Conservation (phyloP, 2,329 filamentous ascomycete genomes). For the Acrocalymma vagum region DNA sequence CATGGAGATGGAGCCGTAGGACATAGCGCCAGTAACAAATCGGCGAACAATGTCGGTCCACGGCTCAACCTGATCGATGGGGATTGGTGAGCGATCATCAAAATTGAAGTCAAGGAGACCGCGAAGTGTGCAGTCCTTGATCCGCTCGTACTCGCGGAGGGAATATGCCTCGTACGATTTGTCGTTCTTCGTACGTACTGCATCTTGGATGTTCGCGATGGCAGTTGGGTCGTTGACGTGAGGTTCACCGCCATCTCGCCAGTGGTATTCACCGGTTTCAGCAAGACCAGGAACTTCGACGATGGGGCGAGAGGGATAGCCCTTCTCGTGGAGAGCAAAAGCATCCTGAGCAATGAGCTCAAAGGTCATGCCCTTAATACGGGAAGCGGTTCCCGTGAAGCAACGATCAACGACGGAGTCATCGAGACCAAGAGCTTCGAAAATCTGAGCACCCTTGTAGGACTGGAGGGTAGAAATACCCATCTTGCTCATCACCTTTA, state of each 20-base stretch:
- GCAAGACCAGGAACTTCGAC: conserved; percentile 79
- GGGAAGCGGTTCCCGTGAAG: conserved; percentile 92
- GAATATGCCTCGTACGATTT: conserved; percentile 99
- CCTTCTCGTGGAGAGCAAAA: conserved; percentile 93
- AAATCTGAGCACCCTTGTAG: conserved; percentile 98
- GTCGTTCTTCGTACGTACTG: conserved; percentile 95
- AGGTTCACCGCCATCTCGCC: conserved; percentile 94
- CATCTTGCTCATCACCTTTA: conserved; percentile 99
- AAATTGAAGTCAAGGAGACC: conserved; percentile 97
- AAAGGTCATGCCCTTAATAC: conserved; percentile 93
- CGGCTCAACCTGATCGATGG: conserved; percentile 95
- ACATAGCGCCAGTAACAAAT: conserved; percentile 98
- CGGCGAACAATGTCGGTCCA: conserved; percentile 98
- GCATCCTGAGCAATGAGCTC: conserved; percentile 93
- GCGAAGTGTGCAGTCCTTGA: conserved; percentile 94
- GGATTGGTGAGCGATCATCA: conserved; percentile 82
- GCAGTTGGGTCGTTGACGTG: conserved; percentile 95
- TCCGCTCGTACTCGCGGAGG: conserved; percentile 90
- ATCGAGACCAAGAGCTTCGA: conserved; percentile 93
- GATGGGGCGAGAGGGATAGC: conserved; percentile 83
- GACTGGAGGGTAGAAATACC: conserved; percentile 95
- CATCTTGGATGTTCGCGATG: conserved; percentile 97
- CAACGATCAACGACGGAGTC: conserved; percentile 92
- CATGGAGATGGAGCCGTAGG: conserved; percentile 98
- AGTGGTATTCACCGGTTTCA: conserved; percentile 97